A percentile compares a stretch with the other conserved stretches of the same genome.
These are phyloP conservation scores for Hypsizygus ulmarius DNA, from an alignment of 1,284 basidiomycete genomes.

Conservation along the genomic window DNA sequence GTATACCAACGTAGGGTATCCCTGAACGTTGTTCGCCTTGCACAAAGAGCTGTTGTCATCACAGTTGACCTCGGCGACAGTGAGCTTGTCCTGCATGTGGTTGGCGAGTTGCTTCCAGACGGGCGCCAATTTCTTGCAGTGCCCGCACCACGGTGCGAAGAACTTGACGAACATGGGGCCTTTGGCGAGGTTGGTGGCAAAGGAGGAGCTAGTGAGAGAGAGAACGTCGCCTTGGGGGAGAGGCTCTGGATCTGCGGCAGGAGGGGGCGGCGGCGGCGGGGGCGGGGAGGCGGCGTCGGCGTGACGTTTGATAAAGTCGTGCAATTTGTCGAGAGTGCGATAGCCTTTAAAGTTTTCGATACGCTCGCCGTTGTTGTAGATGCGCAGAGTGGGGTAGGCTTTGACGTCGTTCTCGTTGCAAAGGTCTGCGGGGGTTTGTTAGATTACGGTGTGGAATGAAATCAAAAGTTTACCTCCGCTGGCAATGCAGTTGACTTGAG, in stretches of 20 bases:
- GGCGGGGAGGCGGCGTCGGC: conserved; percentile 13
- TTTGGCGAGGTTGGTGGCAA: conserved; percentile 48
- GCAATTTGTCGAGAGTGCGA: conserved; percentile 32
- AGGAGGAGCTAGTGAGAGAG: conserved; percentile 49
- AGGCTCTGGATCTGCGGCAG: conserved; percentile 10
- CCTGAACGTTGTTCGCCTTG: conserved; percentile 58
- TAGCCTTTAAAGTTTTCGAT: conserved; percentile 54
- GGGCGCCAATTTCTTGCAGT: conserved; percentile 89
- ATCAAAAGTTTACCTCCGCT: conserved; percentile 67
- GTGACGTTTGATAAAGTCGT: conserved; percentile 32
- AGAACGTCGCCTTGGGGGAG: conserved; percentile 58
- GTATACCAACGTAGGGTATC: conserved; percentile 81
- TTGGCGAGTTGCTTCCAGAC: conserved; percentile 73
- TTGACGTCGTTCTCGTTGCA: conserved; percentile 69
- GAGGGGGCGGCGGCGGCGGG: background rate
- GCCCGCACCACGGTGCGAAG: conserved; percentile 92
- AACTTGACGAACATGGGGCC: conserved; percentile 86
- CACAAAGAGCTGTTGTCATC: conserved; percentile 72
- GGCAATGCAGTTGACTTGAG: conserved; percentile 83
- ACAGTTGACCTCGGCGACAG: conserved; percentile 84
- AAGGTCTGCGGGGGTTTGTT: conserved; percentile 53
- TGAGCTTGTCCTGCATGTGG: conserved; percentile 65
- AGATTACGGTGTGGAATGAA: background rate
- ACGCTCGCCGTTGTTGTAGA: conserved; percentile 70
- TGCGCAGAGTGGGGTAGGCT: conserved; percentile 78